Conservation (phyloP, 2,329 filamentous ascomycete genomes). For the Anthostomella pinea region DNA sequence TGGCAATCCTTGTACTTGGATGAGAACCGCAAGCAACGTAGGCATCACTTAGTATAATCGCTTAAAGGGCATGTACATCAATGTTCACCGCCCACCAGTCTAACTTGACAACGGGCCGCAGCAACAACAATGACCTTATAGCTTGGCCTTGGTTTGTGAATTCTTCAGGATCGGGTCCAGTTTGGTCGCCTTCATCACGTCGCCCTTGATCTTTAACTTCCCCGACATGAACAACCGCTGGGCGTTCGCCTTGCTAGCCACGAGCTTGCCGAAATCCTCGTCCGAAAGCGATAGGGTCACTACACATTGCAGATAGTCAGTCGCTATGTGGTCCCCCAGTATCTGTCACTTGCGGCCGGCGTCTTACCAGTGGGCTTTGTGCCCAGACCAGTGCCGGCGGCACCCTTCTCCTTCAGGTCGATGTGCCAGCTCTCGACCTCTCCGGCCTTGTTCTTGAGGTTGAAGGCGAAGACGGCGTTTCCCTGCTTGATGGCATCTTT, state of each 20-base stretch:
- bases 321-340: too few species aligned
- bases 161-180: slow-evolving; percentile 90
- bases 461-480: slow-evolving; percentile 86
- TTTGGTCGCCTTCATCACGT: slow-evolving; percentile 98
- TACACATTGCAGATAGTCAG: slow-evolving; percentile 33
- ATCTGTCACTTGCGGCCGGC: too few species aligned
- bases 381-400: slow-evolving; percentile 73
- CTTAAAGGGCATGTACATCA: too few species aligned
- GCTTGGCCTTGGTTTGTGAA: slow-evolving; percentile 78
- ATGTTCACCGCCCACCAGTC: slow-evolving; percentile 3
- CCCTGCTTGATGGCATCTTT: slow-evolving; percentile 86
- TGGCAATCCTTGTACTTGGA: too few species aligned
- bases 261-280: slow-evolving; percentile 79
- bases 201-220: slow-evolving; percentile 96
- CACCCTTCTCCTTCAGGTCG: slow-evolving; percentile 87
- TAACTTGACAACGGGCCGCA: slow-evolving; percentile 2
- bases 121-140: slow-evolving; percentile 50
- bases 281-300: slow-evolving; percentile 86
- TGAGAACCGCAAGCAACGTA: too few species aligned
- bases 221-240: slow-evolving; percentile 97
- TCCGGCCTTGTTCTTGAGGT: slow-evolving; percentile 80
- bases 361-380: slow-evolving; percentile 77
- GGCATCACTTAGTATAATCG: not conserved
- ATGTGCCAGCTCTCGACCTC: slow-evolving; percentile 88
- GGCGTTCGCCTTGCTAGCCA: slow-evolving; percentile 85